Base-by-base conservation (phyloP, 225 moss, liverwort and hornwort species). In the Takakia lepidozioides region DNA sequence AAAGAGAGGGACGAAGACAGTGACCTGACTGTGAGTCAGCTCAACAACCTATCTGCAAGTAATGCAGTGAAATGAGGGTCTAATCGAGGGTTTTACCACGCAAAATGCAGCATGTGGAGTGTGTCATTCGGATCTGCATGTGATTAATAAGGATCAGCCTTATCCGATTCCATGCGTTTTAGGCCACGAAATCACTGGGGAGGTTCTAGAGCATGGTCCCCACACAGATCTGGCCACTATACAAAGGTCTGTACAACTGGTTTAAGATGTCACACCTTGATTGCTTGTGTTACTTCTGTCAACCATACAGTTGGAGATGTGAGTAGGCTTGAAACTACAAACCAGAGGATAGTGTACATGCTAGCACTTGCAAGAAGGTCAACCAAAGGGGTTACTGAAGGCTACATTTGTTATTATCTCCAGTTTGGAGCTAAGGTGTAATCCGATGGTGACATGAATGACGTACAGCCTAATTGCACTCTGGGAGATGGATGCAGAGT, bases 121-220 rank as follows among this genome's bases (percentile, higher is more conserved):
- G 26, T 98, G 98, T 52, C 98, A 98, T 68, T 98, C 98, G 54
- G 98, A 98, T 78, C 69, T 98, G 38, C 98, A 98, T 53, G 68
- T 98, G 48, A 98, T 98, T 27, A 98, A 87, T 8, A 73, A 64
- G 45, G 85, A 91, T 57, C 83, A 78, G 55, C 87, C 98, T 24
- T 98, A 75, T 53, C 91, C 85, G 37, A 66, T 75, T 42, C 98
- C 98, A 27, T 87, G 81, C 30, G 98, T 98, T 26, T 75, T 98
- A 64, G 98, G 98, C 41, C 98, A 98, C 59, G 98, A 98, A 60
- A 62, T 98, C 37, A 67, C 90, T 18, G 98, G 98, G 45, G 87
- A 91, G 59, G 68, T 98, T 43, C 72, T 98, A 43, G 85, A 85
- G 56, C 95, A 98, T 52, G 98, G 91, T 32, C 76, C 80, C 48